These are phyloP conservation scores for Blastocystis sp. DNA, from an alignment of 352 stramenopile genomes.

Conservation along the genomic window DNA sequence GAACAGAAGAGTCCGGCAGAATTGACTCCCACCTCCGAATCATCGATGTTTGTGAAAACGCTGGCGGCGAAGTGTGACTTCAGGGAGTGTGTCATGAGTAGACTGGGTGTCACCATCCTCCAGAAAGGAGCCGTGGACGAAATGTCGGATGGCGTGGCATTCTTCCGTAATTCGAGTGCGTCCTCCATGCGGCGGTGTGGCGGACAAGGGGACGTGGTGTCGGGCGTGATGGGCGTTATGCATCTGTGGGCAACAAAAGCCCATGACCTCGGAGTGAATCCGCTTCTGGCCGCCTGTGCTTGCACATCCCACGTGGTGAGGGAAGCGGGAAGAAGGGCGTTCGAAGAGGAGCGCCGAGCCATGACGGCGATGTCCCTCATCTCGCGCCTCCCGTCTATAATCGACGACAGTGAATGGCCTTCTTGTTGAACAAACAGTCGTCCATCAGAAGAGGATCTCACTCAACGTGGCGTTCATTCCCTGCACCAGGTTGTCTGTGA, in stretches of 20 bases:
- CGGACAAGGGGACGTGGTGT: constrained; percentile 85
- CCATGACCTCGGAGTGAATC: neutral
- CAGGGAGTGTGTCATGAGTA: neutral
- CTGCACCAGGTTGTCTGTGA: constrained; percentile 50
- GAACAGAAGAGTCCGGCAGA: neutral
- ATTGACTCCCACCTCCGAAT: neutral
- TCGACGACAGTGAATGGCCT: constrained; percentile 7
- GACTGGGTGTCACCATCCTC: constrained; percentile 80
- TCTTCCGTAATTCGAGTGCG: constrained; percentile 75
- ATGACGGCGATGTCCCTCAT: constrained; percentile 43
- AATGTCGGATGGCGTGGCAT: constrained; percentile 78
- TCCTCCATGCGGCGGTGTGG: constrained; percentile 81
- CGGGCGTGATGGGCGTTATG: constrained; percentile 72
- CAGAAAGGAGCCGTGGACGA: constrained; percentile 80
- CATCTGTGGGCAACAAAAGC: constrained; percentile 9
- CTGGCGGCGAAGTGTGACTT: neutral
- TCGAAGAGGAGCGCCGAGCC: constrained; percentile 7
- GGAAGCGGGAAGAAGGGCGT: constrained; percentile 6
- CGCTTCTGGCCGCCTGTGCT: neutral
- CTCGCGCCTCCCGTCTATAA: neutral
- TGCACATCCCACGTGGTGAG: neutral
- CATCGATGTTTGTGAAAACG: neutral
- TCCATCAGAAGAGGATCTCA: constrained; percentile 56
- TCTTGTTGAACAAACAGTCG: constrained; percentile 36
- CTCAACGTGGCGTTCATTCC: constrained; percentile 55